Conservation (phyloP, 2,329 filamentous ascomycete genomes). For the Colletotrichum lentis region DNA sequence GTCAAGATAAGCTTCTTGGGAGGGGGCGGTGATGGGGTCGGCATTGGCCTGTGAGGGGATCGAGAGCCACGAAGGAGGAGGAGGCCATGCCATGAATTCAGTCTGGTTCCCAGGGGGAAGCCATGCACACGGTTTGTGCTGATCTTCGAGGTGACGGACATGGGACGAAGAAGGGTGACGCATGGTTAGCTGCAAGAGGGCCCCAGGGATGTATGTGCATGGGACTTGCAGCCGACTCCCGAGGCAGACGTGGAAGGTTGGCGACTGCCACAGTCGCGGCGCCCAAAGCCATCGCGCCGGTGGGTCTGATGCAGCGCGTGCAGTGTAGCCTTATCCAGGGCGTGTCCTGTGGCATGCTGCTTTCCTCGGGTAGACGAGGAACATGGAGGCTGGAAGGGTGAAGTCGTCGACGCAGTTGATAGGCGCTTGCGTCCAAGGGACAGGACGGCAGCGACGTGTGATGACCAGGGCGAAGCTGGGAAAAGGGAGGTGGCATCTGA, state of each 20-base stretch:
- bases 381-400: neutral
- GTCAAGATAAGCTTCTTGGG: neutral
- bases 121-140: neutral
- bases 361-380: neutral
- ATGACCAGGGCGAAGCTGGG: neutral
- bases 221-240: neutral
- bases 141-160: neutral
- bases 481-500: neutral
- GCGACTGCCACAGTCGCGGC: constrained; percentile 17
- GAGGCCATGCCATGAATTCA: too few relatives aligned
- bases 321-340: neutral
- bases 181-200: neutral
- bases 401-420: neutral
- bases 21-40: neutral
- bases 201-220: neutral
- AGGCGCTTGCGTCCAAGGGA: neutral
- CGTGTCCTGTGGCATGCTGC: neutral
- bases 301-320: neutral
- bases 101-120: neutral
- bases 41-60: neutral
- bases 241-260: neutral
- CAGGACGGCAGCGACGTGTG: neutral
- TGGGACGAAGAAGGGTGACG: neutral
- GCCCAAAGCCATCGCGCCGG: neutral
- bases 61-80: neutral